Evolutionary conservation across 768 basidiomycete genomes (phyloP), one percentile per base, ranked within the genome.

Genomic region (Tylopilus subfusipes): DNA sequence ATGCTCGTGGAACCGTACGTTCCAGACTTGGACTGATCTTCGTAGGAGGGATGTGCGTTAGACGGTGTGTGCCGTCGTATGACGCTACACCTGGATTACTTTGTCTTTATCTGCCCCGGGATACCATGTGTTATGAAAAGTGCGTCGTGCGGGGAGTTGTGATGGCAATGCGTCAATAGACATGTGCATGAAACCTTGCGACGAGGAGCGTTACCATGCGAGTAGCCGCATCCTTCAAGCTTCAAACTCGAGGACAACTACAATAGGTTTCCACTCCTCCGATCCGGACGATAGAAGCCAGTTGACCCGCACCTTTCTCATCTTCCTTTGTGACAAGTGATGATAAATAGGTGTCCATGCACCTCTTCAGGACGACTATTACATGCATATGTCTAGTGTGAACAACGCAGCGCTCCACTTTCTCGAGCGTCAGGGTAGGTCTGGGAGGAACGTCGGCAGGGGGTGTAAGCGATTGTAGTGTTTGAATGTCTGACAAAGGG

Each of bases 1-100:
- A 92, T 95, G 90, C 81, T 96, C 19, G 84, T 94, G 42, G 79
- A 84, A 63, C 90, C 93, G 4, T 94, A 88, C 68, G 75, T 76
- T 4, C 84, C 91, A 19, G 48, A 58, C 11, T 42, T 68, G 7
- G 66, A 66, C 39, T 72, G 50, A 62, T 9, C 2, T 38, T 7
- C n/a, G n/a, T 18, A 1, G 18, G 34, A 16, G 34, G 31, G 13
- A 25, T 9, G 19, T 33, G n/a, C 50, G 14, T 33, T 24, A 25
- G 38, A 27, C 14, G 29, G 25, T 21, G 14, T 29, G 38, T n/a
- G n/a, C n/a, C n/a, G n/a, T n/a, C n/a, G n/a, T n/a, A 47, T 29
- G 29, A 25, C 39, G 16, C 14, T 8, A 12, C 30, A 22, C 33
- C 4, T 27, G 46, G 60, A 30, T 34, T 61, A 52, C 47, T 59